Evolutionary conservation across 1,139 yeast genomes (phyloP), one percentile per base, ranked within the genome.

Genomic region (Ogataea hybrid): DNA sequence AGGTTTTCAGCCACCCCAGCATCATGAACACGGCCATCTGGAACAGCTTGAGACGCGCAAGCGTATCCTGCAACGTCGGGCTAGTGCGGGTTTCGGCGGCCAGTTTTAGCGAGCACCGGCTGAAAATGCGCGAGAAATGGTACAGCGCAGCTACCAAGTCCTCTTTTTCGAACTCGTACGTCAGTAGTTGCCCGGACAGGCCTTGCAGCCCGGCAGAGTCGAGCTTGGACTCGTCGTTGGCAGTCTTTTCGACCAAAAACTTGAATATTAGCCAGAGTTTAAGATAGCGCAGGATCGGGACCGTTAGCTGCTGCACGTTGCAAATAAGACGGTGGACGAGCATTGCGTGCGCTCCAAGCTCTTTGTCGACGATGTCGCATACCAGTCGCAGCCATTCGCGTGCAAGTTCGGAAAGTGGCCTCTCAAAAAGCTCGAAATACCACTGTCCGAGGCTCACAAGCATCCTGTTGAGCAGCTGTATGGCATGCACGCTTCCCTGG

Each of bases 311-410:
- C 4, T 35, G 28, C 10, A 55, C 14, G 25, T 46, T 49, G 28
- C 44, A 43, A 7, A 57, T 42, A 3, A 53, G 37, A 14, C 54
- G 43, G 35, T 43, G 51, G 25, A 51, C 38, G 11, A 54, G 39
- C 20, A 30, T 32, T 17, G 34, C 34, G 10, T 48, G 18, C 6
- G 20, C 12, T 6, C 25, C 27, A 16, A 51, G 43, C 9, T 17
- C 10, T 2, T 5, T 6, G 12, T 39, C 41, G 28, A 48, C 29
- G 7, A 29, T 21, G 3, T 18, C 17, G n/a, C 29, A 23, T 4
- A 47, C 23, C 12, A 16, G 8, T 12, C 15, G 17, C 25, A 40
- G 35, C 31, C 44, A 28, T 5, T 18, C 21, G 10, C 12, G 9
- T 21, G 42, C 44, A n/a, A 9, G 12, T 2, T 28, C 34, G 9